Evolutionary conservation across 768 basidiomycete genomes (phyloP).

Genomic region (Naematelia aurantialba): DNA sequence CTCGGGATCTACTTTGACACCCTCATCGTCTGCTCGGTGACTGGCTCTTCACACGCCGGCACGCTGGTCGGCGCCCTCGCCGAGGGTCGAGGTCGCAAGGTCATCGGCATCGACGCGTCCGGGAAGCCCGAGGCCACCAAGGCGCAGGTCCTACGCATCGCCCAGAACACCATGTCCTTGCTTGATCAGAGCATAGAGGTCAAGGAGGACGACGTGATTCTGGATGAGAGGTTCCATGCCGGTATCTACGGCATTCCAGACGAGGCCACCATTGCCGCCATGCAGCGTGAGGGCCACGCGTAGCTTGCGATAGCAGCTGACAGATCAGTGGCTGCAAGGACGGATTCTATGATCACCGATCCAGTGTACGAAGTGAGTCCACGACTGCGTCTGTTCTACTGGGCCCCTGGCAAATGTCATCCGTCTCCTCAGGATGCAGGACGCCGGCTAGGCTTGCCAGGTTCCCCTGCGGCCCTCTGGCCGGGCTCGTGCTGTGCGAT

Average conservation of each 20-base stretch:
- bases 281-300: constrained; percentile 27
- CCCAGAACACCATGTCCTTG: constrained; percentile 19
- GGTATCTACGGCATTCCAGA: constrained; percentile 36
- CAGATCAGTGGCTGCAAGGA: constrained; percentile 19
- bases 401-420: no score
- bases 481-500: no score
- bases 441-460: no score
- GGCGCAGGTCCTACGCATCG: constrained; percentile 18
- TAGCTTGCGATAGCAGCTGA: no score
- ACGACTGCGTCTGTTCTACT: no score
- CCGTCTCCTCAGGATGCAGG: no score
- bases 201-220: constrained; percentile 23
- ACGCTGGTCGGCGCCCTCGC: constrained; percentile 25
- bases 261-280: constrained; percentile 26
- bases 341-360: constrained; percentile 32
- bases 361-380: constrained; percentile 20
- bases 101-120: constrained; percentile 37
- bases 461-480: no score
- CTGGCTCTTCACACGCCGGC: constrained; percentile 37
- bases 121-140: constrained; percentile 30
- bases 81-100: constrained; percentile 30
- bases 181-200: constrained; percentile 22
- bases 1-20: constrained; percentile 35
- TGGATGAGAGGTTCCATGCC: constrained; percentile 33
- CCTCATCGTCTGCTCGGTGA: constrained; percentile 33